A percentile compares a stretch with the other conserved stretches of the same genome.
These are phyloP conservation scores for Vachellia collinsii DNA, from an alignment of 306 rosid species.

Conservation along the genomic window DNA sequence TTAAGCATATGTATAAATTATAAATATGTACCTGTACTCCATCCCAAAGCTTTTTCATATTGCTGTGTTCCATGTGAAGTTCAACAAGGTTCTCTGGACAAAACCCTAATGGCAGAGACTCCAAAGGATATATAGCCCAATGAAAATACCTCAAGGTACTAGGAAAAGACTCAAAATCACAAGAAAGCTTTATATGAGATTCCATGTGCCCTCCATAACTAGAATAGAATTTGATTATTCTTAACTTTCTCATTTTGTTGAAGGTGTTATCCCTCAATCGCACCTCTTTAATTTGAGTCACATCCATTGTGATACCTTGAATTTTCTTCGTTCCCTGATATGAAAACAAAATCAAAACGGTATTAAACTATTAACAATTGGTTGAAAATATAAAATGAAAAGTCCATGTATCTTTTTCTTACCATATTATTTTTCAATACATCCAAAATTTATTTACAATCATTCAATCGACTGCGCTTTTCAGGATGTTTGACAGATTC, in stretches of 20 bases:
- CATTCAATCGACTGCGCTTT: slow-evolving; percentile 37
- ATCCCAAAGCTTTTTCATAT: neutral
- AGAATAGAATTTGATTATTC: neutral
- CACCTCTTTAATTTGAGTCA: neutral
- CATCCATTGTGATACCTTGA: too few relatives aligned
- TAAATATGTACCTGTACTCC: neutral
- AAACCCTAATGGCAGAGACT: neutral
- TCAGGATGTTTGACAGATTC: slow-evolving; percentile 33
- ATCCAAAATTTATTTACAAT: neutral
- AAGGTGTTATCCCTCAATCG: neutral
- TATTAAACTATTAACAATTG: neutral
- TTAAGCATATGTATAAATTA: neutral
- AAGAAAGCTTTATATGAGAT: neutral
- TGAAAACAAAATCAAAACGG: too few relatives aligned
- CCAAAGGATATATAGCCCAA: neutral
- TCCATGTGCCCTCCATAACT: too few relatives aligned
- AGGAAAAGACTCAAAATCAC: neutral
- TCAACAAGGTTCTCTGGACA: neutral
- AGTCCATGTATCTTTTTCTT: neutral
- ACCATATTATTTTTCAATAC: slow-evolving; percentile 25
- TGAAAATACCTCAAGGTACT: neutral
- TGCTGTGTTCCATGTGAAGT: neutral
- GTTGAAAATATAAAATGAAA: neutral
- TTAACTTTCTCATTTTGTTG: neutral
- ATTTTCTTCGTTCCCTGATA: neutral